Base-by-base conservation (phyloP, 495 filamentous ascomycete species). In the Schizothecium vesticola region DNA sequence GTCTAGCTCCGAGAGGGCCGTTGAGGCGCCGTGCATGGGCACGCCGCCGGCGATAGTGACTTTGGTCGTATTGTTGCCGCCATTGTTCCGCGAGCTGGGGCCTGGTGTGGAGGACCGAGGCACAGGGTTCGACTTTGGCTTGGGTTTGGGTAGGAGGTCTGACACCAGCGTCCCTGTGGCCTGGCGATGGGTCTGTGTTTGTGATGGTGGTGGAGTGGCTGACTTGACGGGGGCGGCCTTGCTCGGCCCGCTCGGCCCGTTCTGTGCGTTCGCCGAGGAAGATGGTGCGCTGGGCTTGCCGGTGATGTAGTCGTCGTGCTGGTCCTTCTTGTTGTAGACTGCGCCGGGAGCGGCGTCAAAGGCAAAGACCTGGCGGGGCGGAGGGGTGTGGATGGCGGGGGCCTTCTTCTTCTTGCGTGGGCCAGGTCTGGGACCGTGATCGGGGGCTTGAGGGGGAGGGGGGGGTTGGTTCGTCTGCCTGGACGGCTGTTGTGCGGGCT, bases 1-100 rank as follows among this genome's bases (percentile, higher is more conserved):
- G 64, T 97, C 96, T 3, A 99, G 83, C 74, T 97, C 96, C 25
- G 85, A 82, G 31, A 97, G 85, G 7, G 90, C 88, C 22, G 87
- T 90, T 8, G 92, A 90, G 31, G 85, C 86, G 24, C 91, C 90
- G 57, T 91, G 89, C 90, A 92, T 92, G 13, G 91, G 83, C 28
- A 84, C 86, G 23, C 91, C 91, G 23, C 91, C 91, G 0, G 89
- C 77, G 43, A 93, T 86, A 65, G 86, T 83, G 33, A 92, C 75
- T 73, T 89, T 92, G 36, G 88, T 82, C 56, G 72, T 73, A 8
- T 65, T 51, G 19, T 51, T 69, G 43, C 8, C 59, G 43, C 11
- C 59, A 51, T 74, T 73, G 51, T 71, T 73, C 33, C 70, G 74
- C 1, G 79, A 71, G 51, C 77, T 75, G 0, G 80, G 78, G 2